Base-by-base conservation (phyloP, 2,329 filamentous ascomycete genomes). In the Trichoderma sp. region DNA sequence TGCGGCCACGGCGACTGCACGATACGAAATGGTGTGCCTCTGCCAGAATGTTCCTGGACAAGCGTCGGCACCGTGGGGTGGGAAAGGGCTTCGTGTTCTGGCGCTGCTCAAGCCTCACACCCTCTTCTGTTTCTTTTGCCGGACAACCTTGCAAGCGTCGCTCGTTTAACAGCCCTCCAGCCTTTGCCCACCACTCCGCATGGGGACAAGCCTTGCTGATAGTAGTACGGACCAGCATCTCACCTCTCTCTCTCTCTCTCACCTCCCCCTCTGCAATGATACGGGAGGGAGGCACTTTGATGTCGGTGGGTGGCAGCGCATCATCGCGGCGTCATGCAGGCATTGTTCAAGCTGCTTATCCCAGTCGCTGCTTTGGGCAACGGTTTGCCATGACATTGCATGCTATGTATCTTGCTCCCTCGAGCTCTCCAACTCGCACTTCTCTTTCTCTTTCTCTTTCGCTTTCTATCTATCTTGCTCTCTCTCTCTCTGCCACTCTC, bases 91-190 rank as follows among this genome's bases (percentile, higher is more conserved):
- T 61, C 58, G 58, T 51, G 58, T 61, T 52, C 58, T 61, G 30
- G 21, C n/a, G 34, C 24, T 44, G 30, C 47, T 43, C 30, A 30
- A 30, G 30, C 30, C 30, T 30, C 58, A 61, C 58, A 61, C 58
- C 47, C 58, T 52, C 47, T 28, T 50, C 43, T 14, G 34, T 51
- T 41, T 41, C 43, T 15, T 24, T 12, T 55, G 15, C 34, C 47
- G 21, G 24, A 45, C 45, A 61, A 61, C 58, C 58, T 61, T 51
- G 47, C 58, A 61, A 61, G 58, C 57, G 57, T 41, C 57, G 17
- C 56, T 50, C 44, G 52, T 43, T 17, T 56, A 43, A 19, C 19
- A 24, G 30, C 30, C 9, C 26, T 9, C 7, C 34, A 56, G 34
- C 52, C 52, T 24, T 43, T 21, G 52, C 28, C 34, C 45, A 39